Evolutionary conservation across 345 rosid genomes (phyloP), one percentile per base, ranked within the genome.

Genomic region (Theobroma cacao): DNA sequence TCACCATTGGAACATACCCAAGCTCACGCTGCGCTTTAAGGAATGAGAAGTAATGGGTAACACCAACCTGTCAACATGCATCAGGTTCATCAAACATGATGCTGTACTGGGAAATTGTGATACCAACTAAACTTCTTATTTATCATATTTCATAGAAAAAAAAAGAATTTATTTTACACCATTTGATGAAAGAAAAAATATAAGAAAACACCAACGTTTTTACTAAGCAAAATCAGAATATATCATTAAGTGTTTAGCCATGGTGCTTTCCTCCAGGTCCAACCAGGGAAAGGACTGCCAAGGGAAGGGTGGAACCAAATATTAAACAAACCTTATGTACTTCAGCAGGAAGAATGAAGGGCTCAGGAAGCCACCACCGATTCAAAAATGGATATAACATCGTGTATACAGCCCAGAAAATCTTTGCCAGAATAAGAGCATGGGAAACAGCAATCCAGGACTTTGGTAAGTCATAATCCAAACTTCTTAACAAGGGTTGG

Each of bases 1-100:
- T 87, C 80, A 92, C 94, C 86, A 90, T 81, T 24, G 98, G 98
- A 66, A 91, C 89, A 82, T 92, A 93, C 50, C 98, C 97, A 45
- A 93, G 98, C 86, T 95, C 99, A 75, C 87, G 85, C 86, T 88
- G 91, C 31, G 99, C 96, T 84, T 93, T 95, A 45, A 93, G 94
- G 80, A 80, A 88, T 2, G 97, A 95, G 87, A 95, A 95, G 82
- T 92, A 92, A 81, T 91, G 98, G 60, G 98, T 95, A 55, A 95
- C 92, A 33, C 99, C 96, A 2, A 93, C 97, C 99, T 95, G 86
- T 72, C 55, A 24, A 82, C 68, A 77, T 41, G 34, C n/a, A 33
- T 60, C 43, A 2, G 61, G 79, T 79, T 85, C 68, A 76, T 83
- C 56, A 52, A 74, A 67, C 71, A 11, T 24, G n/a, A 30, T 26